Evolutionary conservation across 805 yeast genomes (phyloP).

Genomic region (Zygoascus flipseniorum): DNA sequence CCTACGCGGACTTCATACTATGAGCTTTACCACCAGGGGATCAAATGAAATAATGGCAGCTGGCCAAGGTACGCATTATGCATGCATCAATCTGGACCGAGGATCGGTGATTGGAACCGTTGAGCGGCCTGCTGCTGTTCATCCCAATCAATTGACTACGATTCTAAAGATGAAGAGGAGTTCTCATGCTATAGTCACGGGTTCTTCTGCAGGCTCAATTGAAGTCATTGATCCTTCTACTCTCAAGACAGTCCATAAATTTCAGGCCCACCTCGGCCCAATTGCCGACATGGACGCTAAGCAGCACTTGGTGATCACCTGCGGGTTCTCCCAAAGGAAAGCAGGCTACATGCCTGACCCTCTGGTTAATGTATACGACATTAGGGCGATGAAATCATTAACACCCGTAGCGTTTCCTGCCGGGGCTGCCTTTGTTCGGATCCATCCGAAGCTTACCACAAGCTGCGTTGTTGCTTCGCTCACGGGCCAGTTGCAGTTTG

Average conservation of each 20-base stretch:
- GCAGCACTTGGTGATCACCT: conserved; percentile 43
- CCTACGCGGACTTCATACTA: conserved; percentile 19
- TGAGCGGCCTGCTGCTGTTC: conserved; percentile 8
- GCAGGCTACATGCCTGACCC: conserved; percentile 64
- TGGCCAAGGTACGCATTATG: conserved; percentile 24
- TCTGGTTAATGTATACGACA: conserved; percentile 72
- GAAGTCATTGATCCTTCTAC: conserved; percentile 30
- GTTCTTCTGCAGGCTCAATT: conserved; percentile 28
- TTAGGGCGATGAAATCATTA: conserved; percentile 58
- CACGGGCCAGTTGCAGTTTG: conserved; percentile 75
- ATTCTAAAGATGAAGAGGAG: conserved; percentile 4
- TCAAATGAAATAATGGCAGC: conserved; percentile 28
- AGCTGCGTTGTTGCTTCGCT: conserved; percentile 65
- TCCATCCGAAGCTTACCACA: conserved; percentile 82
- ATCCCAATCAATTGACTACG: background rate
- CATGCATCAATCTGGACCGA: conserved; percentile 29
- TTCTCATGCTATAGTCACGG: conserved; percentile 24
- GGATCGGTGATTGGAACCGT: conserved; percentile 26
- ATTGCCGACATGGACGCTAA: conserved; percentile 32
- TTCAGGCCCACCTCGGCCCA: conserved; percentile 31
- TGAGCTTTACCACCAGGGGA: conserved; percentile 23
- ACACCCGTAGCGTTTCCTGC: conserved; percentile 83
- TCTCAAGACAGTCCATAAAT: conserved; percentile 22
- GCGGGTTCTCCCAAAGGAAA: conserved; percentile 63
- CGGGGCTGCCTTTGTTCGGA: conserved; percentile 75